These are phyloP conservation scores for Starmerella gropengiesseri DNA, from an alignment of 805 yeast genomes.

Conservation along the genomic window DNA sequence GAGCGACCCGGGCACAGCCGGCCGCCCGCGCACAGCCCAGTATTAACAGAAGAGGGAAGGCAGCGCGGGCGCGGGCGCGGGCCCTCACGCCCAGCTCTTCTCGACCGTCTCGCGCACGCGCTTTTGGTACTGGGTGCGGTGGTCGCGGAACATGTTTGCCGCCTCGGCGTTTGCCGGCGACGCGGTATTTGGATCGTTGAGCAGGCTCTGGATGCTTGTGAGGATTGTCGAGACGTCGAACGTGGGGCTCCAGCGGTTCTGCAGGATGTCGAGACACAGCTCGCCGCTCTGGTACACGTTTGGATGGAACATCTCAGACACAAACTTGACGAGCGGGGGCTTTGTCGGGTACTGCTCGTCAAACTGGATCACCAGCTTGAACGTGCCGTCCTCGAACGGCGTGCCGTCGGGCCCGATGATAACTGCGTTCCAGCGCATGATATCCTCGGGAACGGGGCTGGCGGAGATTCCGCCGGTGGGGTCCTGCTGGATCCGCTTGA, in stretches of 20 bases:
- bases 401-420: constrained; percentile 96
- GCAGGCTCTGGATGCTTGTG: constrained; percentile 73
- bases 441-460: constrained; percentile 91
- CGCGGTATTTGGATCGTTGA: constrained; percentile 92
- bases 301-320: constrained; percentile 95
- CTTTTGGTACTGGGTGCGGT: constrained; percentile 80
- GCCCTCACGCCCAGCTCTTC: constrained; percentile 23
- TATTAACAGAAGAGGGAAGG: too few species aligned
- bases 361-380: constrained; percentile 71
- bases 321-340: constrained; percentile 85
- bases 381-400: constrained; percentile 97
- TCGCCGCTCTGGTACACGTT: constrained; percentile 95
- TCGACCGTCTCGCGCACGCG: constrained; percentile 93
- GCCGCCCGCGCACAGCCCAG: too few species aligned
- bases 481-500: constrained; percentile 95
- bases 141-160: constrained; percentile 89
- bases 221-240: constrained; percentile 92
- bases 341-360: constrained; percentile 97
- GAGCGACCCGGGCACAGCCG: too few species aligned
- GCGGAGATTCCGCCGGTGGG: constrained; percentile 98
- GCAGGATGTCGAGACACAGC: constrained; percentile 87
- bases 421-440: constrained; percentile 96
- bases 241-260: constrained; percentile 97
- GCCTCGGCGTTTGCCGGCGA: constrained; percentile 98
- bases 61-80: too few species aligned